Evolutionary conservation across 2,329 filamentous ascomycete species (phyloP), one percentile per base, ranked within the genome.

Genomic region (Cladosporium austrohemisphaericum): DNA sequence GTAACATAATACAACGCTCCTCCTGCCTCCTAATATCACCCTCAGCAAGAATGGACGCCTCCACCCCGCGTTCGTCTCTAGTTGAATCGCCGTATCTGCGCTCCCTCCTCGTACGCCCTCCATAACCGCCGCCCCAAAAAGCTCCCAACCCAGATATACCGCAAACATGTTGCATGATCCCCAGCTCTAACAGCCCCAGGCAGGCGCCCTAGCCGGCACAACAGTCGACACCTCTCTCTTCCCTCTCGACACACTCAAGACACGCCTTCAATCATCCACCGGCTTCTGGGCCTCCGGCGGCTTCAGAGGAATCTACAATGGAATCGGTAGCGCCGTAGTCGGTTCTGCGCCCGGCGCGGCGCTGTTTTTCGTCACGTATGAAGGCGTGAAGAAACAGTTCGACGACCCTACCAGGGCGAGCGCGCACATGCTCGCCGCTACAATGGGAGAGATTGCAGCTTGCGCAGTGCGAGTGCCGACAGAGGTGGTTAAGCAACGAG

Each of bases 231-330:
- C 95, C 63, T 90, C 90, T 49, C 88, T 98, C 65, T 98, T 88
- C 76, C 93, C 93, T 1, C 89, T 98, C 76, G 94, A 98, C 79
- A 98, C 93, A 0, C 84, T 98, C 66, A 98, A 98, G 74, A 98
- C 94, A 35, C 90, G 93, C 13, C 88, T 98, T 5, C 93, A 98
- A 74, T 89, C 90, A 55, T 80, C 80, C 40, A 68, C 77, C 50
- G 83, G 85, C 67, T 90, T 95, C 75, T 82, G 88, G 64, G 77
- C 86, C 49, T 84, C 85, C 2, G 92, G 93, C 65, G 92, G 92
- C 63, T 91, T 97, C 77, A 79, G 79, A 41, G 91, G 92, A 54
- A 88, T 97, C 61, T 98, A 98, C 75, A 85, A 88, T 37, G 93
- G 93, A 65, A 83, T 98, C 13, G 93, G 92, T 41, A 88, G 83